Conservation (phyloP, 2,329 filamentous ascomycete species). For the Lecanoromycetidae sp. region DNA sequence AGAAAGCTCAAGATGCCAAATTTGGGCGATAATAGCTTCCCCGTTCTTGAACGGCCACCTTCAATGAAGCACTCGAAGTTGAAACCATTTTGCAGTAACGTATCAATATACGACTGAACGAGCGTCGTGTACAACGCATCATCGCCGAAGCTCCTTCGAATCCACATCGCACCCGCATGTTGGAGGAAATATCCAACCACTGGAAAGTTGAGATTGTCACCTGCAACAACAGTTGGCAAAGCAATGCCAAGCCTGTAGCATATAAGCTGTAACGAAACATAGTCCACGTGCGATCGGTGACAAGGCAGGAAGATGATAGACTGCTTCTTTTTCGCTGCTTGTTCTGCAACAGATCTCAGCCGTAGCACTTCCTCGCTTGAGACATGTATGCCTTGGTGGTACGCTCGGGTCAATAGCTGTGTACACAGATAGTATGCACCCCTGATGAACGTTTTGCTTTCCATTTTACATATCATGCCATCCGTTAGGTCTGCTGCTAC, state of each 20-base stretch:
- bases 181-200: constrained; percentile 82
- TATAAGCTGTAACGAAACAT: constrained; percentile 86
- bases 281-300: constrained; percentile 91
- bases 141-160: constrained; percentile 80
- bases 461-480: constrained; percentile 98
- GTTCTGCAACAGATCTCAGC: constrained; percentile 66
- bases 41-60: constrained; percentile 81
- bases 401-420: constrained; percentile 80
- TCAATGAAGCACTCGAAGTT: constrained; percentile 98
- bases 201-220: constrained; percentile 93
- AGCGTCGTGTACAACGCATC: constrained; percentile 81
- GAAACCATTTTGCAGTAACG: constrained; percentile 74
- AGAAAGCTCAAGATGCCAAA: constrained; percentile 91
- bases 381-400: constrained; percentile 94
- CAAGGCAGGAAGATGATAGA: constrained; percentile 93
- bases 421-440: constrained; percentile 82
- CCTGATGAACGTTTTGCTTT: constrained; percentile 83
- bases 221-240: constrained; percentile 81
- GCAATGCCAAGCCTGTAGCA: constrained; percentile 87
- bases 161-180: constrained; percentile 96
- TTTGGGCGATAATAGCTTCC: constrained; percentile 85
- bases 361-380: constrained; percentile 86
- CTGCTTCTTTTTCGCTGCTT: constrained; percentile 76
- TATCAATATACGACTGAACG: constrained; percentile 95
- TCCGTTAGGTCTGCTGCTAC: constrained; percentile 80